A percentile compares a stretch with the other conserved stretches of the same genome.
Conservation (phyloP, 2,329 filamentous ascomycete species). For the Diaporthe ampelina region DNA sequence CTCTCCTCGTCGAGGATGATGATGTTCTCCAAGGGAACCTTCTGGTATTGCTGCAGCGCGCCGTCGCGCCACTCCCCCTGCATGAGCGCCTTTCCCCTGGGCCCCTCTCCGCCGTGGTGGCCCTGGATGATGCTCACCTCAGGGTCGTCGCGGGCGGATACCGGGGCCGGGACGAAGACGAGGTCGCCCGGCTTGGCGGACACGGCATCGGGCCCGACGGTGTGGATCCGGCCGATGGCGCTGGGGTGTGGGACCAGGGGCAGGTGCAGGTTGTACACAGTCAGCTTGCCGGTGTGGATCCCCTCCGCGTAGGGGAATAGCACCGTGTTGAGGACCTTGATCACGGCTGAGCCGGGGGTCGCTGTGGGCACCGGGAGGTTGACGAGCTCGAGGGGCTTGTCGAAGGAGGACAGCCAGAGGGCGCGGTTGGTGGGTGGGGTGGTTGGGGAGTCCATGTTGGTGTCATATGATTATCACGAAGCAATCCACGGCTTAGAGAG, state of each 20-base stretch:
- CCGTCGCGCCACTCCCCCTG: conserved; percentile 29
- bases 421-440: background rate
- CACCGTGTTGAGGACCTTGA: background rate
- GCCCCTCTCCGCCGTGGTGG: background rate
- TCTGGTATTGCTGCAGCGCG: conserved; percentile 16
- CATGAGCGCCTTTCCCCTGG: background rate
- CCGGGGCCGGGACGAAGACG: background rate
- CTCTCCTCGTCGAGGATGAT: conserved; percentile 44
- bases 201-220: background rate
- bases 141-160: background rate
- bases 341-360: background rate
- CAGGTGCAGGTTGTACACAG: background rate
- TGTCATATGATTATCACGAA: background rate
- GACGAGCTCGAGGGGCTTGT: background rate
- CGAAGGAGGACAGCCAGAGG: conserved; percentile 1
- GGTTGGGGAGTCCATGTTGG: background rate
- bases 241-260: background rate
- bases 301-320: background rate
- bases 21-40: conserved; percentile 46
- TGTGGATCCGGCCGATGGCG: background rate
- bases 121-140: background rate
- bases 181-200: background rate
- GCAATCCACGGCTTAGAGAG: too few species aligned
- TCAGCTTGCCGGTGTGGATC: background rate
- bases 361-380: background rate